phyloP scores from a whole-genome alignment of 495 filamentous ascomycete genomes.

The Aspergillus homomorphus region DNA sequence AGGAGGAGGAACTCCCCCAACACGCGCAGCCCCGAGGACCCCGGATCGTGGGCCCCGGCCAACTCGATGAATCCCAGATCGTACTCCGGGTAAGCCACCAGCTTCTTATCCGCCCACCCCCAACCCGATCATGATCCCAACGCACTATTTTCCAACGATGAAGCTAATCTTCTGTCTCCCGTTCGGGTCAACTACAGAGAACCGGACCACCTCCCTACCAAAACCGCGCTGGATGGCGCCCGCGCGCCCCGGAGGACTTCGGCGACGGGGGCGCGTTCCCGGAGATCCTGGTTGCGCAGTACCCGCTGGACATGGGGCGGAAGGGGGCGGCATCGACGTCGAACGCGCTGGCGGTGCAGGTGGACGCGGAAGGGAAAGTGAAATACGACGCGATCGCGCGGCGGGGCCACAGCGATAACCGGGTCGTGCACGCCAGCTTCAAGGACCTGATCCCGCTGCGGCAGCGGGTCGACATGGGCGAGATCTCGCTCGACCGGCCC shows the following conservation, averaged over 20 bases:
- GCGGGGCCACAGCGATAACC: constrained; percentile 77
- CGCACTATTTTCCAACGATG: not conserved
- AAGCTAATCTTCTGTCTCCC: not conserved
- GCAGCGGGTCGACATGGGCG: constrained; percentile 89
- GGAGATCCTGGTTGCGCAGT: constrained; percentile 90
- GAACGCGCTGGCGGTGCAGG: constrained; percentile 87
- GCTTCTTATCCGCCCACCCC: not conserved
- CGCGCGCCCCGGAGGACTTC: constrained; percentile 82
- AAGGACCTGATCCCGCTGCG: constrained; percentile 94
- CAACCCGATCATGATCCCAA: not conserved
- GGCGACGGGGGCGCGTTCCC: constrained; percentile 96
- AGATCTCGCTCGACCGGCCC: constrained; percentile 85
- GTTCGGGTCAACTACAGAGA: constrained; percentile 48
- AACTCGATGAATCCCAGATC: constrained; percentile 82
- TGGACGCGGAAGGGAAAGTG: constrained; percentile 86
- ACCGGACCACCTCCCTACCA: constrained; percentile 84
- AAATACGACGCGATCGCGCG: constrained; percentile 96
- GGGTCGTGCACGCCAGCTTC: constrained; percentile 91
- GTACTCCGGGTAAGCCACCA: constrained; percentile 66
- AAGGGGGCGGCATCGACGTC: constrained; percentile 66
- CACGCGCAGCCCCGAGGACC: constrained; percentile 73
- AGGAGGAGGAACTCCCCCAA: constrained; percentile 74
- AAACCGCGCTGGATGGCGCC: constrained; percentile 82
- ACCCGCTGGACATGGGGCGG: constrained; percentile 90
- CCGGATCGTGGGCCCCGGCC: constrained; percentile 71